A percentile compares a stretch with the other conserved stretches of the same genome.
phyloP scores from a whole-genome alignment of 2,329 filamentous ascomycete species.

The Juglanconis sp. region DNA sequence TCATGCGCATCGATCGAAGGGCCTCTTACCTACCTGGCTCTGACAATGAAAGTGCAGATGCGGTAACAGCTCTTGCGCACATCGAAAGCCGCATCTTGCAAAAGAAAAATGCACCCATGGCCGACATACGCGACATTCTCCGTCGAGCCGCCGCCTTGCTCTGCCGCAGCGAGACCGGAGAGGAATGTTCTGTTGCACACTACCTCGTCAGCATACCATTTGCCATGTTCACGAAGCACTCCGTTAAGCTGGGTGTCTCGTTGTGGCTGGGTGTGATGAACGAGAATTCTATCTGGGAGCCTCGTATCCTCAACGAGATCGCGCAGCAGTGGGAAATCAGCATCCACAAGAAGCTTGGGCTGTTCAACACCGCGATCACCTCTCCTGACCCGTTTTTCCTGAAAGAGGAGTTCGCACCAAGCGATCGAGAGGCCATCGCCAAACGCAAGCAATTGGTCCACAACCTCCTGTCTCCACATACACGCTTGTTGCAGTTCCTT shows the following conservation, averaged over 20 bases:
- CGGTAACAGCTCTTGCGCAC: slow-evolving; percentile 64
- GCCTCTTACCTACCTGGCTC: slow-evolving; percentile 50
- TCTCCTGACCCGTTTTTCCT: slow-evolving; percentile 82
- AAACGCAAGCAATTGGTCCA: slow-evolving; percentile 77
- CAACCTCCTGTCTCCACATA: slow-evolving; percentile 81
- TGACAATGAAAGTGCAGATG: slow-evolving; percentile 55
- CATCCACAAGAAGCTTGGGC: slow-evolving; percentile 70
- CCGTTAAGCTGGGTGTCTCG: slow-evolving; percentile 91
- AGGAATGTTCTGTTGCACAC: slow-evolving; percentile 76
- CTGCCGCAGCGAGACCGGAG: slow-evolving; percentile 66
- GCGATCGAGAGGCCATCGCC: slow-evolving; percentile 70
- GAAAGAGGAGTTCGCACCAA: slow-evolving; percentile 89
- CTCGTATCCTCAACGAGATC: slow-evolving; percentile 81
- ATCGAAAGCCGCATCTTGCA: slow-evolving; percentile 69
- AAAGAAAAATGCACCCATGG: slow-evolving; percentile 67
- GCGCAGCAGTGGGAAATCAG: slow-evolving; percentile 88
- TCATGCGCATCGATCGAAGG: slow-evolving; percentile 53
- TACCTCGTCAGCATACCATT: slow-evolving; percentile 93
- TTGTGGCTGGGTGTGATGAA: slow-evolving; percentile 97
- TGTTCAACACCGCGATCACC: slow-evolving; percentile 73
- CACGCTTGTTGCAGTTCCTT: slow-evolving; percentile 81
- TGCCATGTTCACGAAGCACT: slow-evolving; percentile 86
- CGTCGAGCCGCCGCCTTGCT: slow-evolving; percentile 82
- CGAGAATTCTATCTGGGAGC: slow-evolving; percentile 85
- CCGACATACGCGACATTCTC: slow-evolving; percentile 76